Conservation (phyloP, 129 eudicot genomes). For the Flaveria ramosissima region DNA sequence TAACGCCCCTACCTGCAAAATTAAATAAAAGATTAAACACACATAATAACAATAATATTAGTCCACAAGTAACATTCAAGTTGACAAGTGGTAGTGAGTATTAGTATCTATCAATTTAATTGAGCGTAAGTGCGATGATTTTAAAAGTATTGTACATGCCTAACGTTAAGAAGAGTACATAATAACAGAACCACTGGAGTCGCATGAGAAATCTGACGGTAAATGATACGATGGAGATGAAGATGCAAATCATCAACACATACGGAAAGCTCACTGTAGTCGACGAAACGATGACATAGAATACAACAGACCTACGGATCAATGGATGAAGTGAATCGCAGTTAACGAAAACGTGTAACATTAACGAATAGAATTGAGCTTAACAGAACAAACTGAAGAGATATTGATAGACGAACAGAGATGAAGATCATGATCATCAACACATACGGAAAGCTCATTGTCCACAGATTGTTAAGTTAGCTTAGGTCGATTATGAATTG, state of each 20-base stretch:
- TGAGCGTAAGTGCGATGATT: no score
- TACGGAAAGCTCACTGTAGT: no score
- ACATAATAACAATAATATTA: no score
- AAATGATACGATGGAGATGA: no score
- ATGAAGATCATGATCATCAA: conserved; percentile 12
- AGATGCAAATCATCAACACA: no score
- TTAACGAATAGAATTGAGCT: not conserved
- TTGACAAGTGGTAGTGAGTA: not conserved
- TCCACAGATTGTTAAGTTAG: not conserved
- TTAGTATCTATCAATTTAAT: not conserved
- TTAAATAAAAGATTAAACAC: not conserved
- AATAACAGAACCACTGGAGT: not conserved
- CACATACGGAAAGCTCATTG: not conserved
- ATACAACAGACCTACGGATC: conserved; percentile 1
- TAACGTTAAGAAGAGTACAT: no score
- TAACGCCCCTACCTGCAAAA: conserved; percentile 24
- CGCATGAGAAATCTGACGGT: no score
- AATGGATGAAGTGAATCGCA: not conserved
- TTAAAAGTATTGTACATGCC: no score
- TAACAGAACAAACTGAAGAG: not conserved
- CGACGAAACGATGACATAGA: conserved; percentile 12
- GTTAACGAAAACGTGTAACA: conserved; percentile 5
- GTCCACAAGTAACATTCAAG: no score
- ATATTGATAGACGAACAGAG: conserved; percentile 15
- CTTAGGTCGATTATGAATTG: conserved; percentile 13